Conservation (phyloP, 225 moss, liverwort and hornwort species). For the Lunularia cruciata region DNA sequence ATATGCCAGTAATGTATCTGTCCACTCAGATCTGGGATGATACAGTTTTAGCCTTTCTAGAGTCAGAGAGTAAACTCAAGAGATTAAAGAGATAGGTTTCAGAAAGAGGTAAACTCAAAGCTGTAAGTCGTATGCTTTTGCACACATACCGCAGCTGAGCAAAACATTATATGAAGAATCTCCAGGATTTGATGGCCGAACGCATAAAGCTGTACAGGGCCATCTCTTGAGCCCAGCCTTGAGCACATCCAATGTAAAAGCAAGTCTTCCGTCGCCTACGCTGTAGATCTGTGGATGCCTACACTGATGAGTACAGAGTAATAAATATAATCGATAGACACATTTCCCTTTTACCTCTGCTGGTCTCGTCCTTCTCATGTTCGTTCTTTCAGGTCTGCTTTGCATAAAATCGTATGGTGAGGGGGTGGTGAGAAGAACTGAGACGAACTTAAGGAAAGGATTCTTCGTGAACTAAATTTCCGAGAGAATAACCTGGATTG, state of each 20-base stretch:
- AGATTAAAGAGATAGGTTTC: too few species aligned
- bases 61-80: too few species aligned
- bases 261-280: constrained; percentile 36
- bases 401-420: background rate
- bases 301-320: background rate
- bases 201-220: constrained; percentile 56
- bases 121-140: too few species aligned
- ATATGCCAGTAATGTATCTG: constrained; percentile 84
- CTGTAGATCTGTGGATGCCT: constrained; percentile 46
- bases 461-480: background rate
- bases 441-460: background rate
- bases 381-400: too few species aligned
- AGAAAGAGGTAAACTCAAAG: too few species aligned
- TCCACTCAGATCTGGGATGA: constrained; percentile 57
- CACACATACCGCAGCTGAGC: constrained; percentile 67
- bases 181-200: constrained; percentile 48
- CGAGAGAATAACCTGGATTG: constrained; percentile 23
- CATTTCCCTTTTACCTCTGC: too few species aligned
- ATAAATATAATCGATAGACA: background rate
- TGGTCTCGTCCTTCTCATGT: background rate
- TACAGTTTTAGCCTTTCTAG: background rate
- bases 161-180: constrained; percentile 61
- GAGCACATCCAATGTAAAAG: constrained; percentile 57
- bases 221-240: constrained; percentile 54
- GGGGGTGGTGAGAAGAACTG: background rate